phyloP scores from a whole-genome alignment of 352 stramenopile genomes.

The Phytophthora sojae region DNA sequence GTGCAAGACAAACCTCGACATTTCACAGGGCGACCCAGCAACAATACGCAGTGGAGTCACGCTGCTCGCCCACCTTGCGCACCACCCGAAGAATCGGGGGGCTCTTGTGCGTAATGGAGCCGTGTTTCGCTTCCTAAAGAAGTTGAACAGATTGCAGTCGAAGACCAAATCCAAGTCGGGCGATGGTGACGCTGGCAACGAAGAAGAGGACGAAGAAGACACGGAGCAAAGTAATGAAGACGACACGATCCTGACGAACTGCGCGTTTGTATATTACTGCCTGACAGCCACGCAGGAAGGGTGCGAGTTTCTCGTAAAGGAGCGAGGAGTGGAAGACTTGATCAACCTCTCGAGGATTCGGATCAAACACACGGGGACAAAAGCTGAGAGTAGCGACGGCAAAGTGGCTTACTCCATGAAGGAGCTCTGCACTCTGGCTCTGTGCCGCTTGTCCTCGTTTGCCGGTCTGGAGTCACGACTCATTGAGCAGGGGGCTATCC shows the following conservation, averaged over 20 bases:
- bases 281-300: conserved; percentile 73
- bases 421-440: conserved; percentile 72
- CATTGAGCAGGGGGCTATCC: conserved; percentile 78
- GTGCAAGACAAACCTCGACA: conserved; percentile 35
- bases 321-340: conserved; percentile 71
- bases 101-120: conserved; percentile 61
- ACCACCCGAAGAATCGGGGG: conserved; percentile 60
- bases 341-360: conserved; percentile 67
- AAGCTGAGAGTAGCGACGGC: conserved; percentile 9
- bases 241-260: conserved; percentile 73
- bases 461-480: conserved; percentile 62
- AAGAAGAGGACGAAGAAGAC: conserved; percentile 25
- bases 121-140: conserved; percentile 67
- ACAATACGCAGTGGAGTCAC: conserved; percentile 61
- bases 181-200: conserved; percentile 1
- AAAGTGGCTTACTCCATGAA: conserved; percentile 49
- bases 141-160: conserved; percentile 47
- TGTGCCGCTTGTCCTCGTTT: conserved; percentile 78
- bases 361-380: conserved; percentile 36
- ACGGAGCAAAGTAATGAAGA: conserved; percentile 35
- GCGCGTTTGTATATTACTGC: conserved; percentile 70
- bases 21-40: conserved; percentile 33
- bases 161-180: conserved; percentile 21
- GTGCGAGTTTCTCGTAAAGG: conserved; percentile 78
- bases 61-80: conserved; percentile 67